Evolutionary conservation across 768 basidiomycete genomes (phyloP).

Genomic region (Rhodosporidiobolus odoratus): DNA sequence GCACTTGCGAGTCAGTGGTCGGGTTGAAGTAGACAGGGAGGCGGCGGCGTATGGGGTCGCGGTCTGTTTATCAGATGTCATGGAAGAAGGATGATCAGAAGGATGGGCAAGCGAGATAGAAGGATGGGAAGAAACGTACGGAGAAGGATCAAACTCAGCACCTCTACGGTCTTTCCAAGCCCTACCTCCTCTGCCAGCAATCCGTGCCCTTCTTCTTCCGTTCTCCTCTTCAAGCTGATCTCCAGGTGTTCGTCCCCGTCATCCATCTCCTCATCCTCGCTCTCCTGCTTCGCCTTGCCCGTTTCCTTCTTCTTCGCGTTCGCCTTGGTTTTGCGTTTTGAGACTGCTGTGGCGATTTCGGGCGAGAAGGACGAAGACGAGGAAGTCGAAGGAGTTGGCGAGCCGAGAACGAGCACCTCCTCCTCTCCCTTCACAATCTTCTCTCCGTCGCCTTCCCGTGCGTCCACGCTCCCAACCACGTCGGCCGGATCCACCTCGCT

Average conservation of each 20-base stretch:
- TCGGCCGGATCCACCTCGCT: neutral
- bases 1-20: constrained; percentile 22
- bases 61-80: constrained; percentile 6
- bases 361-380: no score
- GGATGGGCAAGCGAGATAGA: neutral
- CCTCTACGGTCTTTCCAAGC: constrained; percentile 50
- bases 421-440: neutral
- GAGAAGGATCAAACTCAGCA: constrained; percentile 46
- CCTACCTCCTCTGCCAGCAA: constrained; percentile 51
- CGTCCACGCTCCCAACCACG: neutral
- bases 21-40: constrained; percentile 31
- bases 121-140: constrained; percentile 33
- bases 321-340: neutral
- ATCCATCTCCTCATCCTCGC: constrained; percentile 10
- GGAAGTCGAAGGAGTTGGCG: no score
- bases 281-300: constrained; percentile 20
- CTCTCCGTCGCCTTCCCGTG: no score
- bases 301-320: constrained; percentile 30
- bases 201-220: constrained; percentile 40
- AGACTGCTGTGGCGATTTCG: no score
- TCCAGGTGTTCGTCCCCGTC: constrained; percentile 13
- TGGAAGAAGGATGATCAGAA: neutral
- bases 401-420: neutral
- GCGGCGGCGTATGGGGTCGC: constrained; percentile 17
- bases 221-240: constrained; percentile 29